Base-by-base conservation (phyloP, 176 grass and related monocot species). In the Oryza longistaminata region DNA sequence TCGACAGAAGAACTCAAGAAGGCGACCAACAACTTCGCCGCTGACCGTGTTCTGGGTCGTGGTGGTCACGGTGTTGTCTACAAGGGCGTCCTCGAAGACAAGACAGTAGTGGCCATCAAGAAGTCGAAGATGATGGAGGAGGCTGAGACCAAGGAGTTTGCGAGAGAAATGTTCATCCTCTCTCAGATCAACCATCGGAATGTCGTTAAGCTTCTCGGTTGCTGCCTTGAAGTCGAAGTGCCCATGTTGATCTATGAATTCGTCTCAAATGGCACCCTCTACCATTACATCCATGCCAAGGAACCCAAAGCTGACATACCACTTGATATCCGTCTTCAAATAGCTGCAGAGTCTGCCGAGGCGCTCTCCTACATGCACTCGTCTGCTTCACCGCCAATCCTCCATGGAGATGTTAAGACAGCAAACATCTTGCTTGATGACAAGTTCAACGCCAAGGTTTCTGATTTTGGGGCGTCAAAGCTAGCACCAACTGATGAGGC, bases 381-480 rank as follows among this genome's bases (percentile, higher is more conserved):
- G 0, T 92, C 87, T 0, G 83, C 93, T 1, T 90, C 88, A 8
- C 90, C 83, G 0, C 83, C 85, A 0, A 95, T 95, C 58, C 74
- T 95, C 64, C 93, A 95, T 16, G 93, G 93, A 22, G 90, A 92
- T 7, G 90, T 95, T 26, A 95, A 95, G 81, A 88, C 90, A 3
- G 83, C 84, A 3, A 95, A 95, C 67, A 88, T 95, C 53, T 70
- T 95, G 48, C 55, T 94, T 4, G 90, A 94, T 25, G 64, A 83
- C 9, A 86, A 90, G 43, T 44, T 87, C 0, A 68, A 64, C 1
- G 82, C 90, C 52, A 92, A 94, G 60, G 82, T 92, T 52, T 94
- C 90, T 17, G 87, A 94, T 78, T 90, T 94, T 2, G 90, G 93
- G 15, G 66, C 93, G 17, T 92, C 93, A n/a, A 94, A 83, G 43